Base-by-base conservation (phyloP, 805 yeast species). In the Phaffomyces thermotolerans region DNA sequence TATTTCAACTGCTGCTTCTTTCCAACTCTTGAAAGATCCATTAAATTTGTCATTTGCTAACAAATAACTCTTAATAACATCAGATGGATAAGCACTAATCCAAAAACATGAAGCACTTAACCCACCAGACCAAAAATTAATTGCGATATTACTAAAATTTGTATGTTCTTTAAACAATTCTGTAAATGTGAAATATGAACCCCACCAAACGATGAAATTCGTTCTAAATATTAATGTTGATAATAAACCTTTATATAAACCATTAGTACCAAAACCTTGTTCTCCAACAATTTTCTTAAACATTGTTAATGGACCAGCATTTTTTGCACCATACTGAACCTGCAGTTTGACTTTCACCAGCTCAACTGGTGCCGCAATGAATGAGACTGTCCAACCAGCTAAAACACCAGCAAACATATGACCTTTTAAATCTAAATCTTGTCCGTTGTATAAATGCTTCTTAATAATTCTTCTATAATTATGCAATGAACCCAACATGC, bases 311-410 rank as follows among this genome's bases (percentile, higher is more conserved):
- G 97, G 96, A 1, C 96, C 96, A 2, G 43, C 44, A 14, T 84
- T 67, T 35, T 75, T 73, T 12, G 89, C 81, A 59, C 87, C 95
- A 59, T 89, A 89, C 58, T 89, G 96, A 12, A 89, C 88, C 62
- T 89, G 96, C 40, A 89, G 69, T 49, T 95, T 73, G 4, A 95
- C 95, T 64, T 89, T 89, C 52, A 89, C 79, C 53, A 84, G 83
- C 61, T 89, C 97, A 8, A 89, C 83, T 2, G 96, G 96, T 0
- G 96, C 95, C 5, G 97, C 97, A n/a, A 89, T 90, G 66, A 89
- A 84, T 38, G 91, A 81, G 13, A 89, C 96, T 0, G 96, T 89
- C 82, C 83, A 78, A 2, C 97, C 96, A 8, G 93, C 79, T 45
- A 73, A 52, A 2, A 73, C 69, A n/a, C 95, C 95, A 1, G 95